A percentile compares a stretch with the other conserved stretches of the same genome.
These are phyloP conservation scores for Phytophthora aleatoria DNA, from an alignment of 352 stramenopile genomes.

Conservation along the genomic window DNA sequence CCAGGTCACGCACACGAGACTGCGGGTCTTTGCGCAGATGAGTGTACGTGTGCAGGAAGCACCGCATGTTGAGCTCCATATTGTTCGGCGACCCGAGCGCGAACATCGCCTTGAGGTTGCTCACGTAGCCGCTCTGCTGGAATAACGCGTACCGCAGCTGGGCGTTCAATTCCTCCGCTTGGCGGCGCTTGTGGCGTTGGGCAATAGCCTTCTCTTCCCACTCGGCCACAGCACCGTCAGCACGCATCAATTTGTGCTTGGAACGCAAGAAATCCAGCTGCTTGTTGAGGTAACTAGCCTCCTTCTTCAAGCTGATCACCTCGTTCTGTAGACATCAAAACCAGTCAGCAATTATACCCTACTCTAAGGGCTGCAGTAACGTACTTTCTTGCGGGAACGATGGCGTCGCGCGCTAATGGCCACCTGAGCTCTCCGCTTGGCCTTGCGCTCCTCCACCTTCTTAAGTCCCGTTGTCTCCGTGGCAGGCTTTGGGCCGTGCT, in stretches of 20 bases:
- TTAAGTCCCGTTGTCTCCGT: constrained; percentile 6
- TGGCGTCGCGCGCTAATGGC: constrained; percentile 53
- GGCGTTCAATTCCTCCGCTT: constrained; percentile 57
- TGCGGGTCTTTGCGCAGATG: constrained; percentile 33
- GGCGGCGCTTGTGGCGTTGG: constrained; percentile 61
- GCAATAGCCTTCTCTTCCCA: constrained; percentile 64
- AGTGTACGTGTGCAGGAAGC: constrained; percentile 40
- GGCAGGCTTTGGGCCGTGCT: not conserved
- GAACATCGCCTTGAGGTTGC: constrained; percentile 40
- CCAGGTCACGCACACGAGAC: constrained; percentile 32
- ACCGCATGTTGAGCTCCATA: constrained; percentile 37
- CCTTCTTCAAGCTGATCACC: constrained; percentile 51
- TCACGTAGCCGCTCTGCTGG: constrained; percentile 53
- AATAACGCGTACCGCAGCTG: constrained; percentile 60
- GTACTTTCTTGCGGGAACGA: constrained; percentile 60
- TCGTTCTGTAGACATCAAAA: constrained; percentile 32
- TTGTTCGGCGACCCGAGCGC: constrained; percentile 20
- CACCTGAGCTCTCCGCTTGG: constrained; percentile 50
- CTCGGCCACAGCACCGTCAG: constrained; percentile 50
- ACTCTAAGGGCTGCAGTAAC: not conserved
- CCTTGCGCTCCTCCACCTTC: constrained; percentile 48
- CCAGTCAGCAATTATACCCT: not conserved
- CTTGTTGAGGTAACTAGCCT: constrained; percentile 48
- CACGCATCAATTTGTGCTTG: constrained; percentile 53
- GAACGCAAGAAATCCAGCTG: constrained; percentile 54